Percentiles rank a stretch among this genome's conserved stretches.
Conservation (phyloP, 768 basidiomycete genomes). For the Tulasnella sp. region DNA sequence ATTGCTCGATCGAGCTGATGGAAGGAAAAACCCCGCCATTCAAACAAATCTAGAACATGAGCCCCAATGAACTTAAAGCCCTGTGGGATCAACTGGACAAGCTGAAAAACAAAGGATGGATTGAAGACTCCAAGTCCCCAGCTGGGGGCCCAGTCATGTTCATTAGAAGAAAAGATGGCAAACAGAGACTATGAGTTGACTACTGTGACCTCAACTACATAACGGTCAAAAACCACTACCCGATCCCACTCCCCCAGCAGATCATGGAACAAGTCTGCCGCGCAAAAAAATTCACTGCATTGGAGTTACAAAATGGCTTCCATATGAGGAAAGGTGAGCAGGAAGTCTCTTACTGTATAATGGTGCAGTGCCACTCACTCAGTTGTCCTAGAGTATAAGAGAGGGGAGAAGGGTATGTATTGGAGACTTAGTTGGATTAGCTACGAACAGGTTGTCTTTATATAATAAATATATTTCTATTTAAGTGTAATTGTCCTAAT, state of each 20-base stretch:
- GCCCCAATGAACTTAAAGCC: neutral
- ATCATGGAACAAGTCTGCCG: conserved; percentile 29
- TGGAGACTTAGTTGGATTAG: too few species aligned
- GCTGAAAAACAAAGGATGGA: conserved; percentile 33
- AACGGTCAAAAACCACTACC: neutral
- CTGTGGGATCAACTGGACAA: conserved; percentile 32
- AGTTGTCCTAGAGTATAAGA: too few species aligned
- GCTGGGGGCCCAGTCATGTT: conserved; percentile 35
- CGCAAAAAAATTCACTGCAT: conserved; percentile 32
- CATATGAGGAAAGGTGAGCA: too few species aligned
- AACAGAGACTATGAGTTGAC: conserved; percentile 26
- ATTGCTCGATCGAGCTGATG: neutral
- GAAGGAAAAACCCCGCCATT: neutral
- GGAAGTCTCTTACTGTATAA: too few species aligned
- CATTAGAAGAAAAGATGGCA: conserved; percentile 34
- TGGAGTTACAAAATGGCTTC: conserved; percentile 34
- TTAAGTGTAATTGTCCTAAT: too few species aligned
- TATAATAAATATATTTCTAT: too few species aligned
- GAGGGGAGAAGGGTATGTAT: too few species aligned
- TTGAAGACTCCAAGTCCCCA: conserved; percentile 29
- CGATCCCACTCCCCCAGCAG: conserved; percentile 9
- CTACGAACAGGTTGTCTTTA: too few species aligned
- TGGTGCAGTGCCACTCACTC: too few species aligned
- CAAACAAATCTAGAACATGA: neutral
- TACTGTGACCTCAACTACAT: neutral